Percentiles rank a stretch among this genome's conserved stretches.
phyloP scores from a whole-genome alignment of 139 green algal genomes.

The Diplosphaera chodatii region DNA sequence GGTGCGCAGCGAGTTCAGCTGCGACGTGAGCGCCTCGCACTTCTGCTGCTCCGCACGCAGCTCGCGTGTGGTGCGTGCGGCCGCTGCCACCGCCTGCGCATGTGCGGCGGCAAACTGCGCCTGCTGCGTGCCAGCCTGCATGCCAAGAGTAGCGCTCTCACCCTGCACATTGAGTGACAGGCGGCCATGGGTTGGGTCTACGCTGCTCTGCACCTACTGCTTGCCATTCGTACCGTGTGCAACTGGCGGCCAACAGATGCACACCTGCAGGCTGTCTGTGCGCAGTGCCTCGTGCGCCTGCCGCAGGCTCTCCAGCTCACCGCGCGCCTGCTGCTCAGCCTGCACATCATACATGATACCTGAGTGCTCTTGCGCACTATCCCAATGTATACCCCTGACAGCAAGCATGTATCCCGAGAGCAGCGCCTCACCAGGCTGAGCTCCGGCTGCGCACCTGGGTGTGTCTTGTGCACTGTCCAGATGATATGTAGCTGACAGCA shows the following conservation, averaged over 20 bases:
- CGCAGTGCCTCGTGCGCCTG: slow-evolving; percentile 6
- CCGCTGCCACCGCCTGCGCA: not conserved
- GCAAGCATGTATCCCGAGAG: no score
- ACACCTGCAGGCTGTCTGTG: not conserved
- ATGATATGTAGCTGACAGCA: no score
- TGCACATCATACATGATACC: no score
- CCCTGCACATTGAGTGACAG: no score
- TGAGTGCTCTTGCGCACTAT: no score
- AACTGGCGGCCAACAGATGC: no score
- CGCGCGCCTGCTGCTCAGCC: slow-evolving; percentile 38
- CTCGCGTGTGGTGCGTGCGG: not conserved
- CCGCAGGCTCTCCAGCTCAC: slow-evolving; percentile 14
- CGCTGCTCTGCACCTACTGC: no score
- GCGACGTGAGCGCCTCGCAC: not conserved
- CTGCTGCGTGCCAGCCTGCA: not conserved
- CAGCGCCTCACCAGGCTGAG: not conserved
- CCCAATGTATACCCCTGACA: no score
- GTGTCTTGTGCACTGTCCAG: no score
- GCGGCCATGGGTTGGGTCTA: no score
- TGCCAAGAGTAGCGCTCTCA: no score
- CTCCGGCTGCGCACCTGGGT: not conserved
- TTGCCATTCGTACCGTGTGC: no score
- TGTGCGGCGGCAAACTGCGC: not conserved
- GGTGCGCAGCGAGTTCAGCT: not conserved
- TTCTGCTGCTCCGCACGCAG: not conserved